Evolutionary conservation across 257 asterid species (phyloP).

Genomic region (Solanum chmielewskii): DNA sequence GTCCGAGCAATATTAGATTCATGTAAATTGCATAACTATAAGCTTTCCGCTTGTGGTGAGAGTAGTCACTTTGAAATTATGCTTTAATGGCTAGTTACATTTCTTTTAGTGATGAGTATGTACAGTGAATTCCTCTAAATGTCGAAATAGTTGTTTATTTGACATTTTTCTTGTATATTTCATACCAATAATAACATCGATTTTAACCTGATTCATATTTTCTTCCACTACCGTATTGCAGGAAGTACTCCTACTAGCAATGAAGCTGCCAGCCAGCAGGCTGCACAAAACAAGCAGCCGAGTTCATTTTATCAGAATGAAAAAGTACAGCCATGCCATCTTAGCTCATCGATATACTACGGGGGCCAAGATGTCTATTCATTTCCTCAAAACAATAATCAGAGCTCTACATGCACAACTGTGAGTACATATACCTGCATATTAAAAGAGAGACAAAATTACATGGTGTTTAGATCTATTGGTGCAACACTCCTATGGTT

Average conservation of each 20-base stretch:
- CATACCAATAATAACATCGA: neutral
- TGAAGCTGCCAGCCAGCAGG: constrained; percentile 22
- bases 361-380: constrained; percentile 80
- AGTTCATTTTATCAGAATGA: constrained; percentile 37
- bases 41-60: neutral
- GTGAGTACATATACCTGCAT: constrained; percentile 24
- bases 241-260: constrained; percentile 13
- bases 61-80: neutral
- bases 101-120: neutral
- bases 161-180: neutral
- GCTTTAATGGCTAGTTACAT: neutral
- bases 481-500: neutral
- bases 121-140: neutral
- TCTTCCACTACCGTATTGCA: neutral
- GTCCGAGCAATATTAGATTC: neutral
- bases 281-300: constrained; percentile 15
- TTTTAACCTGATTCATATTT: neutral
- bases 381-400: constrained; percentile 39
- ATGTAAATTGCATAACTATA: neutral
- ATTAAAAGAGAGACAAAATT: neutral
- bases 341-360: constrained; percentile 79
- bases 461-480: neutral
- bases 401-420: constrained; percentile 30
- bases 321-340: constrained; percentile 49
- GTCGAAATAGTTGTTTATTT: neutral